phyloP scores from a whole-genome alignment of 106 monocot genomes.

The Cymbidium sinense region DNA sequence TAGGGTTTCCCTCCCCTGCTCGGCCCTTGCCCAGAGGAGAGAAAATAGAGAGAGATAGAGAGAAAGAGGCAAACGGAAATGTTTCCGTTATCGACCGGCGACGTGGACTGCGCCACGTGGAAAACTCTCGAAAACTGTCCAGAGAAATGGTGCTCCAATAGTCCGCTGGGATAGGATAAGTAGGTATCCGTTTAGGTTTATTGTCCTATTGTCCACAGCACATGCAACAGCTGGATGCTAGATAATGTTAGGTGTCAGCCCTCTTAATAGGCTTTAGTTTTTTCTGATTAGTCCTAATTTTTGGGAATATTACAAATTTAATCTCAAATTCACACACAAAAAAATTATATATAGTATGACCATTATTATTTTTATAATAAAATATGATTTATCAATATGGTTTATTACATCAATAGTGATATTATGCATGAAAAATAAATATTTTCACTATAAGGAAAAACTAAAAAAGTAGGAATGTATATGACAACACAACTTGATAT shows the following conservation, averaged over 20 bases:
- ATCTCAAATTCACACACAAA: no score
- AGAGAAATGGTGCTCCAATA: background rate
- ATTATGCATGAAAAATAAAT: no score
- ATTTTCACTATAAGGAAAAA: no score
- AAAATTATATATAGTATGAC: no score
- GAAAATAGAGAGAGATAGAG: background rate
- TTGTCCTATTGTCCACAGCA: background rate
- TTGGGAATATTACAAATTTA: no score
- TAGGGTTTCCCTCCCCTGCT: background rate
- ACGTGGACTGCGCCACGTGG: slow-evolving; percentile 7
- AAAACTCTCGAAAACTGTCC: background rate
- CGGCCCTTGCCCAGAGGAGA: background rate
- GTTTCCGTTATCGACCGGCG: slow-evolving; percentile 8
- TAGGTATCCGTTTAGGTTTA: background rate
- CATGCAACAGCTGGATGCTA: no score
- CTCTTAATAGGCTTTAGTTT: background rate
- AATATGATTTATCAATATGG: no score
- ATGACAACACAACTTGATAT: no score
- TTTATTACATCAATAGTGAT: no score
- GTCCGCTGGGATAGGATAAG: slow-evolving; percentile 14
- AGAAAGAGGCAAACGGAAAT: background rate
- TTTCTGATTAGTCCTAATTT: no score
- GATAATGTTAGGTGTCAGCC: background rate
- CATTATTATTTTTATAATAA: no score
- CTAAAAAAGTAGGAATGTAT: no score